phyloP scores from a whole-genome alignment of 345 rosid species.

The Clausena lansium region DNA sequence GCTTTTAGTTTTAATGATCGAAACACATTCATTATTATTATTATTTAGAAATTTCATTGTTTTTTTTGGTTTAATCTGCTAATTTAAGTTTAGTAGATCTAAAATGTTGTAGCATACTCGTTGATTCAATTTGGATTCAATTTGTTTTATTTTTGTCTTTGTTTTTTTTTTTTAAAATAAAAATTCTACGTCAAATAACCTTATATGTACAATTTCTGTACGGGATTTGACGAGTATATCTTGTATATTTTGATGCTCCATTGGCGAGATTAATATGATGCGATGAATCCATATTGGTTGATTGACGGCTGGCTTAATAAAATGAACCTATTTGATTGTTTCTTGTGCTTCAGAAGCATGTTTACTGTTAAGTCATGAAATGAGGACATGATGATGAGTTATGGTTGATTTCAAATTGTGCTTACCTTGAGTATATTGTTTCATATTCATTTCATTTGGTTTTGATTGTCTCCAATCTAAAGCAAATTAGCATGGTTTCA shows the following conservation, averaged over 20 bases:
- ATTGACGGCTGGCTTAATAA: background rate
- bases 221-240: background rate
- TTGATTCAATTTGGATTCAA: background rate
- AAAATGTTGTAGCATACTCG: background rate
- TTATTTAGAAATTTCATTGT: background rate
- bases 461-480: constrained; percentile 5
- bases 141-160: background rate
- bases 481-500: constrained; percentile 12
- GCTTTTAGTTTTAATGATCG: background rate
- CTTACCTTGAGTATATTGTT: background rate
- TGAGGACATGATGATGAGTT: background rate
- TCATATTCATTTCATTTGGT: background rate
- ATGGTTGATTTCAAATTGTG: background rate
- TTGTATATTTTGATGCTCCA: no score
- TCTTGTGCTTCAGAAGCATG: background rate
- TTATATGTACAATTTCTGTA: background rate
- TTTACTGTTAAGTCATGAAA: background rate
- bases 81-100: background rate
- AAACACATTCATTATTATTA: background rate
- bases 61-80: background rate
- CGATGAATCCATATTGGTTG: background rate
- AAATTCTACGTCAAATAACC: background rate
- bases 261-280: no score
- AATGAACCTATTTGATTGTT: background rate
- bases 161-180: background rate